Percentiles rank a stretch among this genome's conserved stretches.
Conservation (phyloP, 1,284 basidiomycete genomes). For the Cryptococcus sp. region DNA sequence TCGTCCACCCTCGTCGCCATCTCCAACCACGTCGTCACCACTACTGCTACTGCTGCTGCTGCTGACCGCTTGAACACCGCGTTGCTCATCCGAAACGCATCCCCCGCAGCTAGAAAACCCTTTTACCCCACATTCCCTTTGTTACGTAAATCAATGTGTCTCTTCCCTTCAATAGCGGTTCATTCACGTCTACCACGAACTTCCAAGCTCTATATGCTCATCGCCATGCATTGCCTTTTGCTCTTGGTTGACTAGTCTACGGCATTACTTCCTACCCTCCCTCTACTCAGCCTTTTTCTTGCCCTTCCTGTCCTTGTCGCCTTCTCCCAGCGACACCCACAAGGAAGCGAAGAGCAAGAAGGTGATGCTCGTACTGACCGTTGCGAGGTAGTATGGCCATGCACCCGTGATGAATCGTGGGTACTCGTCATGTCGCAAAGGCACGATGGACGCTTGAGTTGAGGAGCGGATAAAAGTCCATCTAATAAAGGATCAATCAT, state of each 20-base stretch:
- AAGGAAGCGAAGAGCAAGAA: slow-evolving; percentile 81
- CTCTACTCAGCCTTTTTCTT: slow-evolving; percentile 51
- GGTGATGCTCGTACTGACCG: slow-evolving; percentile 77
- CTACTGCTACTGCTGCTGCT: too few relatives aligned
- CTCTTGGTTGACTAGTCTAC: too few relatives aligned
- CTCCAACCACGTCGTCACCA: too few relatives aligned
- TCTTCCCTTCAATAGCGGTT: not conserved
- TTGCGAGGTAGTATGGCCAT: slow-evolving; percentile 91
- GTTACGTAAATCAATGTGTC: not conserved
- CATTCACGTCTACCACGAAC: too few relatives aligned
- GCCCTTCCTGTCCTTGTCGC: slow-evolving; percentile 33
- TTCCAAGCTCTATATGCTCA: too few relatives aligned
- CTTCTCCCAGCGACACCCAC: slow-evolving; percentile 71
- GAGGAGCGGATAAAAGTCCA: slow-evolving; percentile 71
- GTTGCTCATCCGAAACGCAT: not conserved
- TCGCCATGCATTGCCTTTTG: too few relatives aligned
- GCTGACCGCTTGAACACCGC: too few relatives aligned
- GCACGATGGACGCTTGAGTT: slow-evolving; percentile 82
- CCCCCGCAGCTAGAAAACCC: not conserved
- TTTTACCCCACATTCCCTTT: not conserved
- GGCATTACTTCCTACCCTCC: not conserved
- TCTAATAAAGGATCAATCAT: slow-evolving; percentile 49
- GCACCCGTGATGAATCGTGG: slow-evolving; percentile 90
- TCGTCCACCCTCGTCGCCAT: too few relatives aligned
- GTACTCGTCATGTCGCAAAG: slow-evolving; percentile 91